Evolutionary conservation across 768 basidiomycete genomes (phyloP), one percentile per base, ranked within the genome.

Genomic region (Trametes villosa): DNA sequence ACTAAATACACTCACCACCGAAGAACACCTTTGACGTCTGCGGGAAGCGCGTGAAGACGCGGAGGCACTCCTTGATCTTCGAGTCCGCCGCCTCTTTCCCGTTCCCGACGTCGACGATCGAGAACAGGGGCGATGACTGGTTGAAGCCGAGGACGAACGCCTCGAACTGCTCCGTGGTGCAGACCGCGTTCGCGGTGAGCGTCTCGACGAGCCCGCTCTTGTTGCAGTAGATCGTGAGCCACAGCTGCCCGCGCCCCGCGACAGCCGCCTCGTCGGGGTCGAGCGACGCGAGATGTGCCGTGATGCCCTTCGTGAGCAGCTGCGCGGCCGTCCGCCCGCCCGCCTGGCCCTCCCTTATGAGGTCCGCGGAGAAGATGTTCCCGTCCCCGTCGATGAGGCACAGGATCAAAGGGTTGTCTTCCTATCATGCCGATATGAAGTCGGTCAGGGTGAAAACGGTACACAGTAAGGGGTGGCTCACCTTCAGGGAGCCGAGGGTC

Each of bases 21-120:
- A 80, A 78, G 70, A 78, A 78, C 15, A 80, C 72, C 50, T 69
- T 72, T 2, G 69, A 64, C 11, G 72, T 77, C 57, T 79, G 79
- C 4, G 77, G 77, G 63, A 71, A 67, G 48, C 80, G 82, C 45
- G 85, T 83, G 66, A 86, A 85, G 60, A 86, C 83, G 65, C 85
- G 82, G 31, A 89, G 77, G 65, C 81, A 81, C 62, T 81, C 73
- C 72, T 78, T 74, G 63, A 78, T 71, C 77, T 74, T 82, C 40
- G 73, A 69, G 63, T 78, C 76, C 7, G 78, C 78, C 45, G 76
- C 75, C 57, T 80, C 78, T 58, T 79, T 79, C 13, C 76, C 76
- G n/a, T 49, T 64, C 3, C 79, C 79, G 34, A 77, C 78, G 67
- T 79, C 78, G 15, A 77, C 74, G 36, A 80, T 69, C 20, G 74